phyloP scores from a whole-genome alignment of 805 yeast genomes.

The Kregervanrija delftensis region DNA sequence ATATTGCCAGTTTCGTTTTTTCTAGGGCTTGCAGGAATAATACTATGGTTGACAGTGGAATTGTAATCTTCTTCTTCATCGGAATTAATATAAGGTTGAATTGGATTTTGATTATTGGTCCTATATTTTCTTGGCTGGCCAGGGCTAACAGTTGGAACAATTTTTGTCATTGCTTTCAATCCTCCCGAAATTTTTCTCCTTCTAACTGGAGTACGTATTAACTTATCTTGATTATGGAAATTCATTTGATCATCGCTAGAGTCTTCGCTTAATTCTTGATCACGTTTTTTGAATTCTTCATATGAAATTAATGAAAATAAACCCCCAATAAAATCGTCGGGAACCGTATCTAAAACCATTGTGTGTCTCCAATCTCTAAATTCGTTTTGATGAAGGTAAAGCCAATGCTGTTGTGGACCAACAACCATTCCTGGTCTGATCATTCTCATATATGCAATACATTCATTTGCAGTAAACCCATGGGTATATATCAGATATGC shows the following conservation, averaged over 20 bases:
- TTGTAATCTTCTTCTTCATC: constrained; percentile 29
- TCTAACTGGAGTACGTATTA: constrained; percentile 71
- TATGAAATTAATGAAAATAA: constrained; percentile 54
- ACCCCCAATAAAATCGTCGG: constrained; percentile 64
- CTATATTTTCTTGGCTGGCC: constrained; percentile 88
- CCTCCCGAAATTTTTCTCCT: constrained; percentile 64
- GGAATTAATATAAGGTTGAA: constrained; percentile 25
- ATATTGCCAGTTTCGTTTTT: constrained; percentile 15
- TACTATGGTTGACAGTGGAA: constrained; percentile 10
- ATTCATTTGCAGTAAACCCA: constrained; percentile 95
- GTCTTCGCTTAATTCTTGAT: constrained; percentile 18
- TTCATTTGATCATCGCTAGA: constrained; percentile 21
- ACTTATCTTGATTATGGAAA: constrained; percentile 9
- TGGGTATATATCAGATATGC: constrained; percentile 94
- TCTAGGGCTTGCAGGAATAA: constrained; percentile 10
- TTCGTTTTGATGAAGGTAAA: constrained; percentile 90
- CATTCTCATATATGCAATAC: constrained; percentile 94
- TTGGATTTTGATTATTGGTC: constrained; percentile 26
- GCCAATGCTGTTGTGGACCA: constrained; percentile 99
- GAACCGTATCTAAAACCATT: constrained; percentile 66
- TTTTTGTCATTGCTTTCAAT: constrained; percentile 50
- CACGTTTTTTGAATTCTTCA: constrained; percentile 54
- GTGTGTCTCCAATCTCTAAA: constrained; percentile 95
- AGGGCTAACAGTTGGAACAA: constrained; percentile 88
- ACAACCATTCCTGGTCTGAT: constrained; percentile 99